Base-by-base conservation (phyloP, 2,329 filamentous ascomycete species). In the Aspergillus hortae region DNA sequence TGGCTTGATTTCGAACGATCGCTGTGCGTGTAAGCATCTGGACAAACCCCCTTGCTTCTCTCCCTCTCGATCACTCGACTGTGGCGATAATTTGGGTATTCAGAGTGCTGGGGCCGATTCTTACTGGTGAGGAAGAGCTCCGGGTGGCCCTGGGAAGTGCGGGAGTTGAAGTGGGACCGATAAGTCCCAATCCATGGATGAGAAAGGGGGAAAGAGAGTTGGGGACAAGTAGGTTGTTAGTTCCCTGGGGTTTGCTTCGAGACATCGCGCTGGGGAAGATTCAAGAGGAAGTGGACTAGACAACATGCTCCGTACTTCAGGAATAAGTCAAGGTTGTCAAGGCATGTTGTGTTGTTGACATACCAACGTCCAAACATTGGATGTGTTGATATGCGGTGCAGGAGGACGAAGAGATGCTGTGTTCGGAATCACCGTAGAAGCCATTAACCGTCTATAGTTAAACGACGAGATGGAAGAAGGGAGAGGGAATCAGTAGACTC, bases 1-100 rank as follows among this genome's bases (percentile, higher is more conserved):
- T 95, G 91, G 90, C 67, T 78, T 15, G 89, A 95, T 66, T 66
- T 91, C 54, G 82, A 85, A 66, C 74, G 52, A 49, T 57, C 59
- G 69, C 54, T 71, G 63, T 58, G 62, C 80, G 56, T 65, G 69
- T 62, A 52, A 54, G 48, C 44, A 25, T 42, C 49, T 12, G 14
- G 11, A 42, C 17, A 23, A 14, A 4, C 49, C 48, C 47, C 58
- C 58, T 60, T 60, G 47, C 52, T 44, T 49, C 46, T 44, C 17
- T 17, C 44, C 11, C 10, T 23, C 27, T 38, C 35, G 6, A n/a
- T 38, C 35, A 17, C 35, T 38, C 15, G 12, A n/a, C 12, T 38
- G 35, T 17, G 27, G 27, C 7, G 10, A 30, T 30, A 11, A 2
- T 38, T 38, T 17, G 14, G 35, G 14, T 15, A 38, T 15, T n/a